A percentile compares a stretch with the other conserved stretches of the same genome.
phyloP scores from a whole-genome alignment of 1,284 basidiomycete genomes.

The Vanrija sp. region DNA sequence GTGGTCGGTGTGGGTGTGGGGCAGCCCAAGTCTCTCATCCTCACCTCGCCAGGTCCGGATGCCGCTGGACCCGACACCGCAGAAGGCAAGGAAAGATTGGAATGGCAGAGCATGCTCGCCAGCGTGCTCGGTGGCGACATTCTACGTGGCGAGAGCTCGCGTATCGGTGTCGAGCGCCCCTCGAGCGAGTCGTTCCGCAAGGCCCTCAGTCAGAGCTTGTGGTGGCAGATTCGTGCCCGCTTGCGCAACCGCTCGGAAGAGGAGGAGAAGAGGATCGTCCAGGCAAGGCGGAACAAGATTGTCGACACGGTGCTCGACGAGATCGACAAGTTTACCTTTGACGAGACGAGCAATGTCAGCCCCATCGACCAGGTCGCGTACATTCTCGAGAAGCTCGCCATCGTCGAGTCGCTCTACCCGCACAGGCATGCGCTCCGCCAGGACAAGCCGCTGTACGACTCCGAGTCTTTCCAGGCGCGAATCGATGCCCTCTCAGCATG shows the following conservation, averaged over 20 bases:
- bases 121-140: constrained; percentile 91
- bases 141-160: constrained; percentile 83
- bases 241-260: constrained; percentile 73
- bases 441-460: constrained; percentile 69
- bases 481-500: constrained; percentile 84
- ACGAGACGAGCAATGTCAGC: constrained; percentile 37
- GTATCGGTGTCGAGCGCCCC: constrained; percentile 68
- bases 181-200: constrained; percentile 61
- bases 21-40: constrained; percentile 15
- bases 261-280: constrained; percentile 75
- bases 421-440: constrained; percentile 70
- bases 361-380: constrained; percentile 69
- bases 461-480: constrained; percentile 66
- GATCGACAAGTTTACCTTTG: constrained; percentile 63
- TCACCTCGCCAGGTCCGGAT: constrained; percentile 16
- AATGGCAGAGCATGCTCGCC: constrained; percentile 91
- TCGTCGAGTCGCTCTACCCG: constrained; percentile 83
- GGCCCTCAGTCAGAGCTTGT: constrained; percentile 67
- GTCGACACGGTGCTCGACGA: constrained; percentile 82
- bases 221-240: constrained; percentile 86
- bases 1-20: constrained; percentile 11
- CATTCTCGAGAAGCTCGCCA: constrained; percentile 73
- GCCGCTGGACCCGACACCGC: constrained; percentile 31
- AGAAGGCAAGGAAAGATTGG: constrained; percentile 74
- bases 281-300: constrained; percentile 72